Conservation (phyloP, 2,329 filamentous ascomycete species). For the Cercospora sojina region DNA sequence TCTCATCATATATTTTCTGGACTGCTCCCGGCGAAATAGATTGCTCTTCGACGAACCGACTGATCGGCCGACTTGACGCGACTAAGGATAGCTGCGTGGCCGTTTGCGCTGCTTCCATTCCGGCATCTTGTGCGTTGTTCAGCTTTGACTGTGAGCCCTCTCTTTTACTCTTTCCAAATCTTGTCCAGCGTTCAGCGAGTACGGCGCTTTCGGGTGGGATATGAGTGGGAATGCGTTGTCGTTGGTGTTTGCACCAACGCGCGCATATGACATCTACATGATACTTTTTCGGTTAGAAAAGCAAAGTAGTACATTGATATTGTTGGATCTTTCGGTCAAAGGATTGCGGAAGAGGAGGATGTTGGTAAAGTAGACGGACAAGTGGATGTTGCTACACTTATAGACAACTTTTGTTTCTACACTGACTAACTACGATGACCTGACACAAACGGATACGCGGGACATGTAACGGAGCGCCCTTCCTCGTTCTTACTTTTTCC, state of each 20-base stretch:
- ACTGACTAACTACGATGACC: background rate
- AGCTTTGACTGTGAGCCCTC: background rate
- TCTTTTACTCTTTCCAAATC: background rate
- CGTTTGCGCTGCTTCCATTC: too few relatives aligned
- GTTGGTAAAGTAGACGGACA: background rate
- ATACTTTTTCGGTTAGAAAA: background rate
- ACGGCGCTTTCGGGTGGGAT: background rate
- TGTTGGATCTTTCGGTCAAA: background rate
- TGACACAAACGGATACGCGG: background rate
- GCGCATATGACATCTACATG: background rate
- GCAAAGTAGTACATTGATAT: background rate
- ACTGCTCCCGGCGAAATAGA: background rate
- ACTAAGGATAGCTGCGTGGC: background rate
- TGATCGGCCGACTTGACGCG: background rate
- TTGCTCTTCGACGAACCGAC: background rate
- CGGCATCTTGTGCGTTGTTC: background rate
- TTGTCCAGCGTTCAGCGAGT: background rate
- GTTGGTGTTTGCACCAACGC: background rate
- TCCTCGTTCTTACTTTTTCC: background rate
- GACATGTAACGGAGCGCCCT: background rate
- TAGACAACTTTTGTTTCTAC: background rate
- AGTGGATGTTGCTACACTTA: background rate
- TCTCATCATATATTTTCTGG: background rate
- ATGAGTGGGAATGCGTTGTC: background rate
- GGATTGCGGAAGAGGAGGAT: background rate